Evolutionary conservation across 768 basidiomycete species (phyloP).

Genomic region (Naganishia friedmannii): DNA sequence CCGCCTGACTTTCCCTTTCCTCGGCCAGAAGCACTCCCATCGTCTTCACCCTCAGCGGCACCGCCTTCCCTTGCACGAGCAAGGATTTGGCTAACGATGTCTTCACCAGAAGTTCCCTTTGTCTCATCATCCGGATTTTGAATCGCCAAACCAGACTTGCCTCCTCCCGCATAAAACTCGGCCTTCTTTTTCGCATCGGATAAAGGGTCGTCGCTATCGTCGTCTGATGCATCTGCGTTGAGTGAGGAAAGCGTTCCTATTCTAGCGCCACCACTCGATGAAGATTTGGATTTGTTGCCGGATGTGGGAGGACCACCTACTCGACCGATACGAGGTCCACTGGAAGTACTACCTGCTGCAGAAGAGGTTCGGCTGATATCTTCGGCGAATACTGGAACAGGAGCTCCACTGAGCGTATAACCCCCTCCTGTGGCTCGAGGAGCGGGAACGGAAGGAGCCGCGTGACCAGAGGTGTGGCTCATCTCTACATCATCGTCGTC

Average conservation of each 20-base stretch:
- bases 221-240: conserved; percentile 13
- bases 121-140: conserved; percentile 64
- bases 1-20: neutral
- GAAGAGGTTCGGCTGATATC: conserved; percentile 15
- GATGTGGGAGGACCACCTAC: conserved; percentile 19
- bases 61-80: conserved; percentile 23
- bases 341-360: conserved; percentile 10
- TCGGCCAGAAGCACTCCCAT: neutral
- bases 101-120: conserved; percentile 58
- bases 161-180: conserved; percentile 25
- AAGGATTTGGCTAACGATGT: conserved; percentile 54
- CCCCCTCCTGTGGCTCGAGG: conserved; percentile 15
- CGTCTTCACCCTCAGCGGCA: neutral
- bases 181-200: conserved; percentile 54
- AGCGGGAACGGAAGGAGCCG: neutral
- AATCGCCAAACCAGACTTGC: conserved; percentile 66
- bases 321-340: conserved; percentile 22
- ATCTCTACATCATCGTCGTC: conserved; percentile 10
- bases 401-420: conserved; percentile 29
- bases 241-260: conserved; percentile 8
- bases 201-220: conserved; percentile 52
- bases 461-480: neutral
- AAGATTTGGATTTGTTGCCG: neutral
- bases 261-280: neutral
- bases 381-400: neutral